phyloP scores from a whole-genome alignment of 2,329 filamentous ascomycete genomes.

The Aureobasidium leucospermi region DNA sequence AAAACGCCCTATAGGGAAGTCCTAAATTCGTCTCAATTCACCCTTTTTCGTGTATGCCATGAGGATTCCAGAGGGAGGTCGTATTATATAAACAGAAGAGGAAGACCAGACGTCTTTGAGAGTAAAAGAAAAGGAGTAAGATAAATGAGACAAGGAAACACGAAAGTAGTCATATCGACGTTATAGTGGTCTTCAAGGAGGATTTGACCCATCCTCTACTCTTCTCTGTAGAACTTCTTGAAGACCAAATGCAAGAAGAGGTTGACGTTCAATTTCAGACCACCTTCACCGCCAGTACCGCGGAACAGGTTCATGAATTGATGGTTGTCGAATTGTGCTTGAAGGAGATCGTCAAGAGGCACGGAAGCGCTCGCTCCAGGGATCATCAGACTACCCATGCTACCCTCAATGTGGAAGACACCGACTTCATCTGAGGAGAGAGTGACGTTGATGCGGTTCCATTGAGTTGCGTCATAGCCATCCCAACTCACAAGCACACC shows the following conservation, averaged over 20 bases:
- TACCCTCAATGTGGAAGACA: slow-evolving; percentile 86
- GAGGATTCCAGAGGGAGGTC: neutral
- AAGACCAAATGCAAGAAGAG: slow-evolving; percentile 92
- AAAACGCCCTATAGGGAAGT: slow-evolving; percentile 8
- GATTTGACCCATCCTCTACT: slow-evolving; percentile 17
- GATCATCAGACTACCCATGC: slow-evolving; percentile 87
- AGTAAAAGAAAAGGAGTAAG: neutral
- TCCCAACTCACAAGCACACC: slow-evolving; percentile 90
- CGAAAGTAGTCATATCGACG: slow-evolving; percentile 7
- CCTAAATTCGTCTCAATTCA: neutral
- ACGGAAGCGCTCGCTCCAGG: slow-evolving; percentile 85
- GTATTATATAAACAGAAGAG: slow-evolving; percentile 12
- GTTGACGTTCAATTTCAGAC: slow-evolving; percentile 86
- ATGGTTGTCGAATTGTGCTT: slow-evolving; percentile 94
- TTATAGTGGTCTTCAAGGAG: neutral
- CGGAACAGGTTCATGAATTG: slow-evolving; percentile 96
- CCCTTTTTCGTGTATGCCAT: neutral
- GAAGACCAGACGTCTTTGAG: neutral
- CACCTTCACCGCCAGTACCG: slow-evolving; percentile 32
- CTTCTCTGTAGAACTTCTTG: slow-evolving; percentile 83
- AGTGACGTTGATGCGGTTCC: slow-evolving; percentile 87
- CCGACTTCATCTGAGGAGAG: slow-evolving; percentile 92
- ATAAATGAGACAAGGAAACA: slow-evolving; percentile 1
- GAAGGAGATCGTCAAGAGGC: slow-evolving; percentile 84
- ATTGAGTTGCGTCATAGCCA: slow-evolving; percentile 73